phyloP scores from a whole-genome alignment of 768 basidiomycete genomes.

The Crepidotus variabilis region DNA sequence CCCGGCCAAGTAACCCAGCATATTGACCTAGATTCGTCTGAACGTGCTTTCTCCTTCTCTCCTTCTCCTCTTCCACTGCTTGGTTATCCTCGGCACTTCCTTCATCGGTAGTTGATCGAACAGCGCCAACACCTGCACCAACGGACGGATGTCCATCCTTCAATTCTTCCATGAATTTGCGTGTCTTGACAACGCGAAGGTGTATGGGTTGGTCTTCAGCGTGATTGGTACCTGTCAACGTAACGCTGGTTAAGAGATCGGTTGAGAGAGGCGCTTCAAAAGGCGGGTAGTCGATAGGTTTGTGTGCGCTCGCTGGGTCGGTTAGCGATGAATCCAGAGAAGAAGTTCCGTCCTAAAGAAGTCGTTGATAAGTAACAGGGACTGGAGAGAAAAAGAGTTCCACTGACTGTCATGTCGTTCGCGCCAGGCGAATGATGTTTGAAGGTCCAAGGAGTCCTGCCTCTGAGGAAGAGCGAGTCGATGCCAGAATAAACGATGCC shows the following conservation, averaged over 20 bases:
- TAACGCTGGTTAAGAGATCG: constrained; percentile 86
- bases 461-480: constrained; percentile 81
- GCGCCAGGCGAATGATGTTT: constrained; percentile 46
- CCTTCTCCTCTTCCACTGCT: constrained; percentile 36
- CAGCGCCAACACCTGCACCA: constrained; percentile 27
- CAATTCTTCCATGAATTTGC: constrained; percentile 22
- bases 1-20: constrained; percentile 83
- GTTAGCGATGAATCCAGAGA: constrained; percentile 70
- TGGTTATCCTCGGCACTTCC: constrained; percentile 15
- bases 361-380: not conserved
- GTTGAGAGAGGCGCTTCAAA: constrained; percentile 90
- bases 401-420: constrained; percentile 21
- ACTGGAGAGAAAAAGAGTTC: constrained; percentile 2
- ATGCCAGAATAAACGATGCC: constrained; percentile 88
- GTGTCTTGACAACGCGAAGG: constrained; percentile 56
- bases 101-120: constrained; percentile 21
- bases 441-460: constrained; percentile 91
- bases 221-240: constrained; percentile 92
- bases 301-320: constrained; percentile 55
- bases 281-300: constrained; percentile 81
- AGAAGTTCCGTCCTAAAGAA: constrained; percentile 17
- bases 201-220: constrained; percentile 96
- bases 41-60: constrained; percentile 62
- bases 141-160: constrained; percentile 19
- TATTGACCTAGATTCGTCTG: constrained; percentile 71